Conservation (phyloP, 169 alveolate genomes). For the Cardiosporidium cionae region DNA sequence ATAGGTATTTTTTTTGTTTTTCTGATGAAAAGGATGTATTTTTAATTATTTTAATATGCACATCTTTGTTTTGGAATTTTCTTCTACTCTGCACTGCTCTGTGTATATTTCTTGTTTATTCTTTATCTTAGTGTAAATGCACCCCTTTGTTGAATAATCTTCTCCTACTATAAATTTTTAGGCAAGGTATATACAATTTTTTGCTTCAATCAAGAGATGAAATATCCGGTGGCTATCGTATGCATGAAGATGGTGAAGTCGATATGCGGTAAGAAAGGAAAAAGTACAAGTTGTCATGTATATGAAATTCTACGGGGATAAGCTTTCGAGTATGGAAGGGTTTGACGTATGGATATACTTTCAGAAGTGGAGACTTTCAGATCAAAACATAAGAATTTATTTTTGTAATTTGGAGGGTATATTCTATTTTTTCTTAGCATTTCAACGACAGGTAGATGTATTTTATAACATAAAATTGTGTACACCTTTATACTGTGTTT, state of each 20-base stretch:
- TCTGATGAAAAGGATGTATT: background rate
- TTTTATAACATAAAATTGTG: too few relatives aligned
- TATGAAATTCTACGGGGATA: background rate
- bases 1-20: background rate
- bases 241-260: conserved; percentile 83
- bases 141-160: background rate
- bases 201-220: conserved; percentile 45
- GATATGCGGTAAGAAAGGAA: conserved; percentile 59
- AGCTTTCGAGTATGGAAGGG: background rate
- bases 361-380: background rate
- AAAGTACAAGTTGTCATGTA: background rate
- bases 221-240: conserved; percentile 69
- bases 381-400: background rate
- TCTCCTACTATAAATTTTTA: background rate
- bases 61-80: background rate
- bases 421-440: background rate
- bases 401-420: background rate
- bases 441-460: background rate
- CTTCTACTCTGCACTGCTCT: background rate
- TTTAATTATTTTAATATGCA: background rate
- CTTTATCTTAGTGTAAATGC: background rate
- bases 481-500: background rate
- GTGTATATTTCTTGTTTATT: background rate
- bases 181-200: conserved; percentile 52
- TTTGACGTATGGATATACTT: background rate